A percentile compares a stretch with the other conserved stretches of the same genome.
These are phyloP conservation scores for Fraxinus albicans DNA, from an alignment of 305 asterid genomes.

Conservation along the genomic window DNA sequence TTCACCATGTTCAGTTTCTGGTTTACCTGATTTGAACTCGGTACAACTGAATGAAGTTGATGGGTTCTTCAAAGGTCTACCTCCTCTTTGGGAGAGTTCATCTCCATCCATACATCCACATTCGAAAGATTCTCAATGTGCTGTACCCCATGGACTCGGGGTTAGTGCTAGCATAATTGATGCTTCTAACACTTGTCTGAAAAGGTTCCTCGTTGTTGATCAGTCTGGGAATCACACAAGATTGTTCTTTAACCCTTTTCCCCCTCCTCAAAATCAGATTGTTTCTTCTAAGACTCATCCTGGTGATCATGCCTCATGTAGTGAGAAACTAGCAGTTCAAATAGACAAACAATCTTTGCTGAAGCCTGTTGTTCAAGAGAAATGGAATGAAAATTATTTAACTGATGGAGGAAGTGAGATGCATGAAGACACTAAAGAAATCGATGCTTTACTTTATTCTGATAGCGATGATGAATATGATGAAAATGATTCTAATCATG, in stretches of 20 bases:
- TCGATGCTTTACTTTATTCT: slow-evolving; percentile 69
- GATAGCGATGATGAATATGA: slow-evolving; percentile 44
- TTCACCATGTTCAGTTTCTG: slow-evolving; percentile 31
- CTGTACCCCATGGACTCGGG: slow-evolving; percentile 29
- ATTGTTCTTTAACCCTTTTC: slow-evolving; percentile 44
- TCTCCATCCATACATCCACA: slow-evolving; percentile 26
- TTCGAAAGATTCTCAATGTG: slow-evolving; percentile 28
- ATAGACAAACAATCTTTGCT: slow-evolving; percentile 21
- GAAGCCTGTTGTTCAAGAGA: slow-evolving; percentile 33
- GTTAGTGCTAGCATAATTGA: slow-evolving; percentile 26
- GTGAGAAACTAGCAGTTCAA: slow-evolving; percentile 24
- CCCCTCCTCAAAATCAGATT: slow-evolving; percentile 26
- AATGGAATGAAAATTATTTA: slow-evolving; percentile 35
- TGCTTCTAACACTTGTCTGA: slow-evolving; percentile 36
- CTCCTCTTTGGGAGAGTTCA: slow-evolving; percentile 23
- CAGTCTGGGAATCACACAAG: slow-evolving; percentile 58
- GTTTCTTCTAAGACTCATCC: slow-evolving; percentile 29
- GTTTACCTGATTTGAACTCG: slow-evolving; percentile 25
- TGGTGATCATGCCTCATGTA: slow-evolving; percentile 17
- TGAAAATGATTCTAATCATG: slow-evolving; percentile 18
- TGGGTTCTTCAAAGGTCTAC: slow-evolving; percentile 19
- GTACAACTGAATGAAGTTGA: slow-evolving; percentile 32
- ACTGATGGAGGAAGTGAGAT: slow-evolving; percentile 42
- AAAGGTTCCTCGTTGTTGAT: slow-evolving; percentile 64
- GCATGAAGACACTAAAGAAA: slow-evolving; percentile 68